Conservation (phyloP, 768 basidiomycete species). For the Austroboletus festivus region DNA sequence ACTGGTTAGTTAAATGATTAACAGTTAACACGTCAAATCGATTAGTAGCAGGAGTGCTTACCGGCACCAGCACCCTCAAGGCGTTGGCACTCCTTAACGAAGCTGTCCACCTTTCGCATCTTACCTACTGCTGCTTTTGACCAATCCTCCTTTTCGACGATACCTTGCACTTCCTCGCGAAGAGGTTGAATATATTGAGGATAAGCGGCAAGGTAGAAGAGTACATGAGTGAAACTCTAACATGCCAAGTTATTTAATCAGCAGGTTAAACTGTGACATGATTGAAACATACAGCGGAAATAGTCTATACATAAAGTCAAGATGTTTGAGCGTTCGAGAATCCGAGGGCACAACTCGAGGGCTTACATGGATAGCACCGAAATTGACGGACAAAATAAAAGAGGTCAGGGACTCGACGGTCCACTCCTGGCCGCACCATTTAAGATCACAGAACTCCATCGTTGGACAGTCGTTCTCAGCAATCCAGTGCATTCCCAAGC, state of each 20-base stretch:
- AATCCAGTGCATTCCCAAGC: too few species aligned
- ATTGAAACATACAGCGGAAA: background rate
- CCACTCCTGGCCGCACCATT: background rate
- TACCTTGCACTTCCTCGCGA: constrained; percentile 30
- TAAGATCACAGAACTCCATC: too few species aligned
- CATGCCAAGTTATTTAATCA: too few species aligned
- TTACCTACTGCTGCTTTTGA: background rate
- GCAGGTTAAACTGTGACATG: background rate
- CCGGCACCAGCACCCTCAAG: constrained; percentile 30
- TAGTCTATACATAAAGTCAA: background rate
- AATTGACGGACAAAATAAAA: background rate
- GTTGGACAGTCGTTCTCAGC: too few species aligned
- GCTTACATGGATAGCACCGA: background rate
- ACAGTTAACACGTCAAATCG: too few species aligned
- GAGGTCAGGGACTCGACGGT: background rate
- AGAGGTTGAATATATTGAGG: constrained; percentile 34
- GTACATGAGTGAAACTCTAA: constrained; percentile 25
- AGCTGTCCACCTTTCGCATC: background rate
- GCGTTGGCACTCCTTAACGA: constrained; percentile 7
- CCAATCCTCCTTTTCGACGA: background rate
- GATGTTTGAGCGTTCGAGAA: background rate
- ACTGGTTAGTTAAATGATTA: constrained; percentile 15
- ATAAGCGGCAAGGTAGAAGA: constrained; percentile 35
- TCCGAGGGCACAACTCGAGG: background rate
- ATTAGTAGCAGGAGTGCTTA: too few species aligned